Conservation (phyloP, 257 asterid genomes). For the Dorcoceras hygrometricum region DNA sequence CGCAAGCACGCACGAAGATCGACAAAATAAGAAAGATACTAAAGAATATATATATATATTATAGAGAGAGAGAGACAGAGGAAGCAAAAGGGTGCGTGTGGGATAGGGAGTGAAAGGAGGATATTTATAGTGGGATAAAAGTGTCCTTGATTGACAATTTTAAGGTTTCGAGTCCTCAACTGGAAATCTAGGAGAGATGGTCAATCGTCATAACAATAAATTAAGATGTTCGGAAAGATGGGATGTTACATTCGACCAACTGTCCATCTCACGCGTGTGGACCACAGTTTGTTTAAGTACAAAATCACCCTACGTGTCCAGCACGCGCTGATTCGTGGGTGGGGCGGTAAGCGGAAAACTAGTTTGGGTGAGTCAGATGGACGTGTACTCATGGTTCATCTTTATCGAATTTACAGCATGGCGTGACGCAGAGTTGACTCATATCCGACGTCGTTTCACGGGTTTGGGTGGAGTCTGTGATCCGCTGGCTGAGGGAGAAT, state of each 20-base stretch:
- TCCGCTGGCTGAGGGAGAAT: no score
- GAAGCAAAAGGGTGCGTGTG: neutral
- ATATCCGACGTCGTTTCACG: slow-evolving; percentile 29
- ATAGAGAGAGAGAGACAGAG: no score
- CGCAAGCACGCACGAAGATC: neutral
- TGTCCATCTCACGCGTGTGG: neutral
- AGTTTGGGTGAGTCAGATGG: slow-evolving; percentile 36
- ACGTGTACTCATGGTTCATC: slow-evolving; percentile 30
- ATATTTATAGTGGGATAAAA: slow-evolving; percentile 47
- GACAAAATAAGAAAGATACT: neutral
- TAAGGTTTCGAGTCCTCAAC: slow-evolving; percentile 39
- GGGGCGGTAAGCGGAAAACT: neutral
- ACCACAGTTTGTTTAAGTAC: neutral
- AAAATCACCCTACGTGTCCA: fast-evolving
- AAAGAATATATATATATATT: neutral
- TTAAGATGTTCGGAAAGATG: neutral
- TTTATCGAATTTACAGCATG: slow-evolving; percentile 1
- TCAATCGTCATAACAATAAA: no score
- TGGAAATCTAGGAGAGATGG: slow-evolving; percentile 20
- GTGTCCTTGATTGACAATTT: slow-evolving; percentile 47
- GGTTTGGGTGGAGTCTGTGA: slow-evolving; percentile 14
- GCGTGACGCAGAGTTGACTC: slow-evolving; percentile 52
- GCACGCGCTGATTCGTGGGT: slow-evolving; percentile 26
- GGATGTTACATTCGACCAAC: no score
- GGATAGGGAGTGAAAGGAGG: neutral